Evolutionary conservation across 805 yeast species (phyloP), one percentile per base, ranked within the genome.

Genomic region (Saccharomycopsis selenospora): DNA sequence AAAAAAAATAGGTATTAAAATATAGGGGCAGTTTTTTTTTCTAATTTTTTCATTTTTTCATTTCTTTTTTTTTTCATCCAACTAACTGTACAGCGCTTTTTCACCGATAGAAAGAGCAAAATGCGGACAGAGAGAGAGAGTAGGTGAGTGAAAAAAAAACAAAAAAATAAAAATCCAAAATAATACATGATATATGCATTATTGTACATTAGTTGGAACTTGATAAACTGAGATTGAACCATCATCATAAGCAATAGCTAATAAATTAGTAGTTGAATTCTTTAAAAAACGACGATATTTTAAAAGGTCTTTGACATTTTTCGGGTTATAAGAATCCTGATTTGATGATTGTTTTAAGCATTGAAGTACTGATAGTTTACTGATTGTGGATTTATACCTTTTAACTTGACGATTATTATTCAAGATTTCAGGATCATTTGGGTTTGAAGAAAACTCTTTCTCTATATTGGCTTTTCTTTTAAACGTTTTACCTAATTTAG

Each of bases 161-260:
- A 30, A 25, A n/a, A n/a, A n/a, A n/a, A 10, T 4, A 13, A 2
- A 10, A 2, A 5, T 38, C 8, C 17, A 17, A 40, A n/a, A 27
- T 27, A 5, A n/a, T n/a, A n/a, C n/a, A n/a, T n/a, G n/a, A n/a
- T n/a, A n/a, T n/a, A 20, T n/a, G 3, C n/a, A 29, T 4, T 14
- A 24, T 5, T 3, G 24, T 36, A 7, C 2, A 24, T 29, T 13
- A 43, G 23, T 29, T 7, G 22, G 10, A 11, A 38, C 3, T 6
- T 55, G 55, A 57, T 69, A 73, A 8, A 76, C 59, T 10, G 66
- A 67, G 2, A 79, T 65, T 2, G 77, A 65, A 2, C 83, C 82
- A 53, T 79, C 82, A 44, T 73, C 75, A 42, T 73, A 78, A 0
- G 78, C 83, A 1, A 71, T 68, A 4, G 76, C 72, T 1, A 77